These are phyloP conservation scores for Dactylella cylindrospora DNA, from an alignment of 2,329 filamentous ascomycete species.

Conservation along the genomic window DNA sequence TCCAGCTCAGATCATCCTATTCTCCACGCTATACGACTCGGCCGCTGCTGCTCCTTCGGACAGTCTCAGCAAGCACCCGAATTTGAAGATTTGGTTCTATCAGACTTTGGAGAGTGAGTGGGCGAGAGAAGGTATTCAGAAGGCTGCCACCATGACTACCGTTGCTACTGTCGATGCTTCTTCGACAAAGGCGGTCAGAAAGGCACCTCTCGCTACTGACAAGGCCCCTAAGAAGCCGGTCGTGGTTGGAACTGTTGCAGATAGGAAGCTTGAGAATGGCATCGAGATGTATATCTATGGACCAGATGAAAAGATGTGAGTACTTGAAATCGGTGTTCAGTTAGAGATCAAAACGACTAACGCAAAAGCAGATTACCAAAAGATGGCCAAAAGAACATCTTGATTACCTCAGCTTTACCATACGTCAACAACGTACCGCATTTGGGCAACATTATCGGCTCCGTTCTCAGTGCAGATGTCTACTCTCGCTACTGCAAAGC, in stretches of 20 bases:
- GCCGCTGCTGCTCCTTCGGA: constrained; percentile 37
- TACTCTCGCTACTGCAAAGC: constrained; percentile 77
- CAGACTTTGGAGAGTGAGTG: constrained; percentile 45
- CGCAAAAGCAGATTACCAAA: constrained; percentile 55
- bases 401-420: constrained; percentile 88
- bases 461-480: constrained; percentile 84
- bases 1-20: constrained; percentile 49
- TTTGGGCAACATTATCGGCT: constrained; percentile 84
- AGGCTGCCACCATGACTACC: constrained; percentile 46
- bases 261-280: constrained; percentile 44
- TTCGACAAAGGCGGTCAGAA: constrained; percentile 35
- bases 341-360: constrained; percentile 1
- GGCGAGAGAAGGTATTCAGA: constrained; percentile 48
- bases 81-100: constrained; percentile 47
- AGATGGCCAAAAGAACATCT: constrained; percentile 77
- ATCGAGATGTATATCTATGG: constrained; percentile 46
- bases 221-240: constrained; percentile 44
- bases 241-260: constrained; percentile 33
- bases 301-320: constrained; percentile 48
- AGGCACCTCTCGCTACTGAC: constrained; percentile 28
- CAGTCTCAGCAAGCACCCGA: constrained; percentile 38
- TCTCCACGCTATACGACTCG: constrained; percentile 48
- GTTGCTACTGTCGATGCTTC: constrained; percentile 25
- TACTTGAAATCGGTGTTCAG: neutral
- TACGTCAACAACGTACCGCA: constrained; percentile 81